Conservation (phyloP, 805 yeast species). For the Pichia nanzhaoensis region DNA sequence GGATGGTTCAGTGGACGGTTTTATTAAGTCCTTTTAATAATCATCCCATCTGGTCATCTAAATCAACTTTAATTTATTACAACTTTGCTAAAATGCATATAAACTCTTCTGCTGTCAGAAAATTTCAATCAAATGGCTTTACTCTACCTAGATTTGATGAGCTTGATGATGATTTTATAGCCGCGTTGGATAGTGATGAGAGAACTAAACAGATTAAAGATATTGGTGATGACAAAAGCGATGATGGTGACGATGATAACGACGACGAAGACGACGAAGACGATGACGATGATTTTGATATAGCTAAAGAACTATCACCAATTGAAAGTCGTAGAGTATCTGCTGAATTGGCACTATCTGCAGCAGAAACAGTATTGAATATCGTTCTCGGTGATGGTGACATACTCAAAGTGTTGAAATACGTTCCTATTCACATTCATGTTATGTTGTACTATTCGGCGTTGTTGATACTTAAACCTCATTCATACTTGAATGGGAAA, state of each 20-base stretch:
- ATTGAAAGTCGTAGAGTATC: constrained; percentile 25
- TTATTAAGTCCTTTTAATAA: constrained; percentile 50
- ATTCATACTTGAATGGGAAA: neutral
- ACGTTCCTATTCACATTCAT: constrained; percentile 68
- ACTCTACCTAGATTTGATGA: constrained; percentile 24
- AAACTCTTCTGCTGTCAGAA: constrained; percentile 44
- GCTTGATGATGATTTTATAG: constrained; percentile 14
- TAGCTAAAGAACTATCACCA: constrained; percentile 21
- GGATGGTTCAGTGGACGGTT: constrained; percentile 81
- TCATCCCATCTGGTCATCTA: constrained; percentile 56
- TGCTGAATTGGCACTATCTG: constrained; percentile 46
- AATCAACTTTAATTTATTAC: constrained; percentile 62
- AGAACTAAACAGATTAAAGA: constrained; percentile 1
- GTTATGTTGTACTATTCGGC: constrained; percentile 67
- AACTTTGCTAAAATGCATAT: constrained; percentile 73
- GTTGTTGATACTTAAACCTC: constrained; percentile 46
- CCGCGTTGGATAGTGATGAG: neutral
- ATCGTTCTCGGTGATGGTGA: constrained; percentile 54
- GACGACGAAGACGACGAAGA: constrained; percentile 17
- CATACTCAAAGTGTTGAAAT: constrained; percentile 46
- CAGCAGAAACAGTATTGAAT: constrained; percentile 58
- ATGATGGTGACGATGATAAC: constrained; percentile 15
- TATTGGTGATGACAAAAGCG: constrained; percentile 18
- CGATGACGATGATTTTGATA: constrained; percentile 10
- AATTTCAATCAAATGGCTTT: constrained; percentile 31